A percentile compares a stretch with the other conserved stretches of the same genome.
These are phyloP conservation scores for Macrophomina tecta DNA, from an alignment of 2,329 filamentous ascomycete species.

Conservation along the genomic window DNA sequence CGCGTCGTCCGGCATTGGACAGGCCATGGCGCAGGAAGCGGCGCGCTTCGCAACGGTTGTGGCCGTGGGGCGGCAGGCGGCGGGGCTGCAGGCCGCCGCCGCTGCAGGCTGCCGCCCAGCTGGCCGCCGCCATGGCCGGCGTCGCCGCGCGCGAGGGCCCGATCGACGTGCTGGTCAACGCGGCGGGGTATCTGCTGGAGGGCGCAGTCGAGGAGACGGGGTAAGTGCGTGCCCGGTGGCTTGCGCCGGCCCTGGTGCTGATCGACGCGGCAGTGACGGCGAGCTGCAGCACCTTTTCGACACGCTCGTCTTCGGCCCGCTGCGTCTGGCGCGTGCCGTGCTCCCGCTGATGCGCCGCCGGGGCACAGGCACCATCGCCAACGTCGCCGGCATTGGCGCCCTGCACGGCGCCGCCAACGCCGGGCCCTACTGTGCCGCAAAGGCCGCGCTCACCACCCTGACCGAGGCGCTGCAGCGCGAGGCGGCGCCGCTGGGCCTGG, in stretches of 20 bases:
- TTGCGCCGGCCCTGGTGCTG: slow-evolving; percentile 34
- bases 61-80: slow-evolving; percentile 52
- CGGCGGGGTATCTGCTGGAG: slow-evolving; percentile 53
- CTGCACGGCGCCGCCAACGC: slow-evolving; percentile 48
- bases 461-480: slow-evolving; percentile 53
- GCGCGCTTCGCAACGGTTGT: slow-evolving; percentile 55
- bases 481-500: slow-evolving; percentile 52
- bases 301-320: slow-evolving; percentile 61
- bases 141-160: slow-evolving; percentile 45
- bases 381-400: slow-evolving; percentile 54
- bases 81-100: slow-evolving; percentile 44
- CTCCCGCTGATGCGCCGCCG: slow-evolving; percentile 55
- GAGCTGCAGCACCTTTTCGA: slow-evolving; percentile 53
- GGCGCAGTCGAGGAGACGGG: slow-evolving; percentile 54
- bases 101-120: slow-evolving; percentile 43
- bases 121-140: slow-evolving; percentile 46
- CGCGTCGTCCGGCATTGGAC: slow-evolving; percentile 56
- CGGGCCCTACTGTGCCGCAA: slow-evolving; percentile 55
- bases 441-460: slow-evolving; percentile 52
- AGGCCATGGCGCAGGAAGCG: slow-evolving; percentile 50
- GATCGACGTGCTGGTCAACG: slow-evolving; percentile 56
- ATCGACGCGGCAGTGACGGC: slow-evolving; percentile 39
- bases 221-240: slow-evolving; percentile 35
- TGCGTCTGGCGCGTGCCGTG: slow-evolving; percentile 57
- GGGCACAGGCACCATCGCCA: slow-evolving; percentile 52